A percentile compares a stretch with the other conserved stretches of the same genome.
These are phyloP conservation scores for Linnemannia zychae DNA, from an alignment of 192 early-diverging fungal species.

Conservation along the genomic window DNA sequence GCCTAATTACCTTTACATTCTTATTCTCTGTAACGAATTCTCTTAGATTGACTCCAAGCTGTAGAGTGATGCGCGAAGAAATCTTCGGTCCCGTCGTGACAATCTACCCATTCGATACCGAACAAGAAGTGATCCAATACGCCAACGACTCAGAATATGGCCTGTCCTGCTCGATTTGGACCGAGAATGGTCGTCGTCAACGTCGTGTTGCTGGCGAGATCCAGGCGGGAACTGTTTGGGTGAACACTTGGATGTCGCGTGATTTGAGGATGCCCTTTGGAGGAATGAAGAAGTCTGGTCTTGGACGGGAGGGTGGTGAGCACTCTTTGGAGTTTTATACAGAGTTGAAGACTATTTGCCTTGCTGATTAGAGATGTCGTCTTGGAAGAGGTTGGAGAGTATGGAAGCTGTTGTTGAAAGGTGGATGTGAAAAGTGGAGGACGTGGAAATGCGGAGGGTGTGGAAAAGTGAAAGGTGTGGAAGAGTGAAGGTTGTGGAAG, in stretches of 20 bases:
- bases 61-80: conserved; percentile 75
- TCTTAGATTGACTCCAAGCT: conserved; percentile 50
- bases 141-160: conserved; percentile 82
- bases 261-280: conserved; percentile 87
- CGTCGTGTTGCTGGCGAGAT: conserved; percentile 72
- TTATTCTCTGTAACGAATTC: neutral
- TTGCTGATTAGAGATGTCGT: conserved; percentile 41
- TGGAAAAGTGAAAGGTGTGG: neutral
- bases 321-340: conserved; percentile 79
- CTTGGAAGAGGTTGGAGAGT: neutral
- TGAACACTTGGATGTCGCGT: conserved; percentile 83
- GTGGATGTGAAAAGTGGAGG: too few species aligned
- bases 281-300: conserved; percentile 74
- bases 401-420: too few species aligned
- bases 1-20: too few species aligned
- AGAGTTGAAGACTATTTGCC: conserved; percentile 67
- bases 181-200: conserved; percentile 70
- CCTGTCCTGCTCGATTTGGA: conserved; percentile 79
- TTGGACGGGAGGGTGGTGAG: conserved; percentile 76
- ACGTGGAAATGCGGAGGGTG: neutral
- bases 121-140: conserved; percentile 75
- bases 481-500: neutral
- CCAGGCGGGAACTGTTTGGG: conserved; percentile 81
- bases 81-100: conserved; percentile 90
- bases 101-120: conserved; percentile 78